phyloP scores from a whole-genome alignment of 208 protist genomes.

The Trichomonas vaginalis region DNA sequence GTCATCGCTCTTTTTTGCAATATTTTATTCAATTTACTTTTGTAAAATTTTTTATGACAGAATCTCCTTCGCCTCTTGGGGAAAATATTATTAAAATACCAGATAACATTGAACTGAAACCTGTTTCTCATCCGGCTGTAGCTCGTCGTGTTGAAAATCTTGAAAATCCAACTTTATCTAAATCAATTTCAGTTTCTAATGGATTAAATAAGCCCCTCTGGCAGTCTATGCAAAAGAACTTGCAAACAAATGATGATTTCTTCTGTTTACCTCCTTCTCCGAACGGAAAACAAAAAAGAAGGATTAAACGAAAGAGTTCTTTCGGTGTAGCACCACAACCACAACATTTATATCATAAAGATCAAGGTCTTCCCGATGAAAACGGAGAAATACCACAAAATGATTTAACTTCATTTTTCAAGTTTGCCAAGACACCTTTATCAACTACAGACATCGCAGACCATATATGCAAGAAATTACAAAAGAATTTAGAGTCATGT shows the following conservation, averaged over 20 bases:
- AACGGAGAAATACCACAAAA: not conserved
- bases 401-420: not conserved
- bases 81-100: not conserved
- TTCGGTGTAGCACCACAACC: not conserved
- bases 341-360: not conserved
- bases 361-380: not conserved
- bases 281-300: not conserved
- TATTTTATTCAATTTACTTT: not conserved
- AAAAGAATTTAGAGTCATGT: not conserved
- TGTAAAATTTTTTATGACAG: too few relatives aligned
- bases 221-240: not conserved
- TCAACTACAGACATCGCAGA: not conserved
- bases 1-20: not conserved
- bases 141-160: not conserved
- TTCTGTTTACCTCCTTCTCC: not conserved
- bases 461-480: not conserved
- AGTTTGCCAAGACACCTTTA: not conserved
- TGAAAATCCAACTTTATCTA: not conserved
- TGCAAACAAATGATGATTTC: not conserved
- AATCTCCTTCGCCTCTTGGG: too few relatives aligned
- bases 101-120: not conserved
- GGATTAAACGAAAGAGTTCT: not conserved
- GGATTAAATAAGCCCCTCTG: not conserved
- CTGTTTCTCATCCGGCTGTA: not conserved
- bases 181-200: not conserved